These are phyloP conservation scores for Halophytophthora polymorphica DNA, from an alignment of 352 stramenopile genomes.

Conservation along the genomic window DNA sequence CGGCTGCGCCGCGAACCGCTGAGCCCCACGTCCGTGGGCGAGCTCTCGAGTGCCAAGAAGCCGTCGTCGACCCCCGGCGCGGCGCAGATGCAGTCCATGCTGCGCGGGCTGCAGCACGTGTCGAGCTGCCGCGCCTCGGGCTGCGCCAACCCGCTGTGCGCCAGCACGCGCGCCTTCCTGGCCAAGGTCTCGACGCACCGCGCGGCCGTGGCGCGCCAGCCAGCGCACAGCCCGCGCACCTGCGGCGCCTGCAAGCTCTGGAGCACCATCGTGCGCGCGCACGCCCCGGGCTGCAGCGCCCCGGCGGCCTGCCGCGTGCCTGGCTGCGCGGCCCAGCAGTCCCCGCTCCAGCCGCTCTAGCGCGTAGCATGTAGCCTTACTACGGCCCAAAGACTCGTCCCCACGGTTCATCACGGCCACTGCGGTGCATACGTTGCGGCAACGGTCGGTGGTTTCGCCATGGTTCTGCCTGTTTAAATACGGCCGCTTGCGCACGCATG, in stretches of 20 bases:
- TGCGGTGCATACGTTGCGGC: too few relatives aligned
- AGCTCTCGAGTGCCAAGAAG: constrained; percentile 31
- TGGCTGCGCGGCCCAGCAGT: constrained; percentile 27
- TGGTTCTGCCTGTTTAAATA: too few relatives aligned
- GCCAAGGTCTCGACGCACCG: constrained; percentile 47
- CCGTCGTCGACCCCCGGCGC: constrained; percentile 19
- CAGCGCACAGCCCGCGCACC: constrained; percentile 23
- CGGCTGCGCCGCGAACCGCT: constrained; percentile 30
- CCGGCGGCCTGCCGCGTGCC: constrained; percentile 29
- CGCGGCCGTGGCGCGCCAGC: constrained; percentile 16
- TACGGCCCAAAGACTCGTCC: too few relatives aligned
- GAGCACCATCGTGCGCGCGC: constrained; percentile 34
- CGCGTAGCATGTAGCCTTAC: too few relatives aligned
- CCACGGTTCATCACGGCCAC: too few relatives aligned
- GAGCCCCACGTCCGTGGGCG: constrained; percentile 46
- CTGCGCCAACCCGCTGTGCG: constrained; percentile 49
- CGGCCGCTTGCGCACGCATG: too few relatives aligned
- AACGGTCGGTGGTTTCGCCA: too few relatives aligned
- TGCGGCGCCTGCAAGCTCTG: constrained; percentile 68
- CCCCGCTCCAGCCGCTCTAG: background rate
- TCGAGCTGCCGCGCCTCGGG: constrained; percentile 27
- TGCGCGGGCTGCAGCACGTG: constrained; percentile 49
- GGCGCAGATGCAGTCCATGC: constrained; percentile 57
- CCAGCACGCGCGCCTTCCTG: constrained; percentile 53
- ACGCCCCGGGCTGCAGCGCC: constrained; percentile 26